These are phyloP conservation scores for Stephania cephalantha DNA, from an alignment of 164 flowering plant species.

Conservation along the genomic window DNA sequence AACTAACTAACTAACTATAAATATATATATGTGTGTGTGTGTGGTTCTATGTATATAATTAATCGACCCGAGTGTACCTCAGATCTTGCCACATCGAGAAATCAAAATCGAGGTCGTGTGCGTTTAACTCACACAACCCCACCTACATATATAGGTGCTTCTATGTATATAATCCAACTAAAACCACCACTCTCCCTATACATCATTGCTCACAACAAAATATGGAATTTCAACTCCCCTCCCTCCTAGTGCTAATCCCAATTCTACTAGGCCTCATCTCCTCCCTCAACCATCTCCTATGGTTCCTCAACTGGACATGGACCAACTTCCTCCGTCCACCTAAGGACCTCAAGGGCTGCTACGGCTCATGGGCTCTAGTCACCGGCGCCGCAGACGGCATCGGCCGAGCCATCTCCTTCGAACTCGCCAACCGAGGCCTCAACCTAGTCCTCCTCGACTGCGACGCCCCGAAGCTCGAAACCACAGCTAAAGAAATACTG, in stretches of 20 bases:
- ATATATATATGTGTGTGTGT: too few relatives aligned
- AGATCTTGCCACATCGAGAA: too few relatives aligned
- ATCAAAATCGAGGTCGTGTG: too few relatives aligned
- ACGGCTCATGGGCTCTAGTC: slow-evolving; percentile 53
- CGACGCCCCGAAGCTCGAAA: background rate
- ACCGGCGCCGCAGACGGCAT: slow-evolving; percentile 13
- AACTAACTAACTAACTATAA: too few relatives aligned
- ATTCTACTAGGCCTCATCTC: slow-evolving; percentile 7
- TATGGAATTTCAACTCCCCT: background rate
- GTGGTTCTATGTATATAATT: too few relatives aligned
- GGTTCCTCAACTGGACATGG: slow-evolving; percentile 16
- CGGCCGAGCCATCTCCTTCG: background rate
- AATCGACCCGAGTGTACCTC: too few relatives aligned
- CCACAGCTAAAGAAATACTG: too few relatives aligned
- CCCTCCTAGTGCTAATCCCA: background rate
- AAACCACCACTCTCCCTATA: background rate
- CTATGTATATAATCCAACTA: too few relatives aligned
- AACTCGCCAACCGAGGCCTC: background rate
- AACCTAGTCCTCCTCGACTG: background rate
- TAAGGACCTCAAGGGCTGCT: slow-evolving; percentile 27
- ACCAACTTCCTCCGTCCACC: slow-evolving; percentile 31
- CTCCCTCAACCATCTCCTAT: slow-evolving; percentile 1
- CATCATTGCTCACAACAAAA: background rate
- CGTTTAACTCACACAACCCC: too few relatives aligned
- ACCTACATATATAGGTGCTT: too few relatives aligned